Evolutionary conservation across 164 flowering plant species (phyloP).

Genomic region (Annona squamosa): DNA sequence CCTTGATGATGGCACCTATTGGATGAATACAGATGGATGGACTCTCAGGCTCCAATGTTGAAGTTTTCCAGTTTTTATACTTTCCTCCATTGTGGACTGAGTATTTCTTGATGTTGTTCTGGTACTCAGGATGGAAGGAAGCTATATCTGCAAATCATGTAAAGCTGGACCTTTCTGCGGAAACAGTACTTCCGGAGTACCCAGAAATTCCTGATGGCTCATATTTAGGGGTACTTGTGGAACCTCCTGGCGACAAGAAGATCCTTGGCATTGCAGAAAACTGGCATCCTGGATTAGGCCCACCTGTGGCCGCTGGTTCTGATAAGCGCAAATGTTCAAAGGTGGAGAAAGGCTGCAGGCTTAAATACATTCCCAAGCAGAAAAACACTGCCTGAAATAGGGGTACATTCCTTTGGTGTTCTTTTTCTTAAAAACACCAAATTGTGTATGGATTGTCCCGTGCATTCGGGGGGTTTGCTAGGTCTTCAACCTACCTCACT

Average conservation of each 20-base stretch:
- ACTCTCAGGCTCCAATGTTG: not conserved
- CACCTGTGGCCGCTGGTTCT: slow-evolving; percentile 5
- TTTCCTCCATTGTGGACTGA: not conserved
- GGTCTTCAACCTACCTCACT: no score
- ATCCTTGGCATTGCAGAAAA: slow-evolving; percentile 32
- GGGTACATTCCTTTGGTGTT: not conserved
- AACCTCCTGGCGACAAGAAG: slow-evolving; percentile 7
- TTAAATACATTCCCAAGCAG: slow-evolving; percentile 59
- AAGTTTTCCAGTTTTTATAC: not conserved
- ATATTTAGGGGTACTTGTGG: not conserved
- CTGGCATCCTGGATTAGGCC: slow-evolving; percentile 10
- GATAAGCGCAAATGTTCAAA: slow-evolving; percentile 32
- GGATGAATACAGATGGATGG: no score
- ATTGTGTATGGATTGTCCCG: not conserved
- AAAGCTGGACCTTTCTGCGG: slow-evolving; percentile 36
- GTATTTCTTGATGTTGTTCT: not conserved
- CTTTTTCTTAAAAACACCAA: not conserved
- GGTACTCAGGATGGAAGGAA: slow-evolving; percentile 74
- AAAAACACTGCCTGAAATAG: slow-evolving; percentile 14
- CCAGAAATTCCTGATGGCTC: slow-evolving; percentile 17
- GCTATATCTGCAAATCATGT: slow-evolving; percentile 66
- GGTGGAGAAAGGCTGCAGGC: slow-evolving; percentile 37
- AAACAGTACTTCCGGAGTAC: slow-evolving; percentile 25
- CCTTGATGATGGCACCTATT: no score
- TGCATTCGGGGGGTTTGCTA: no score